Evolutionary conservation across 805 yeast species (phyloP).

Genomic region (Zygotorulaspora sp.): DNA sequence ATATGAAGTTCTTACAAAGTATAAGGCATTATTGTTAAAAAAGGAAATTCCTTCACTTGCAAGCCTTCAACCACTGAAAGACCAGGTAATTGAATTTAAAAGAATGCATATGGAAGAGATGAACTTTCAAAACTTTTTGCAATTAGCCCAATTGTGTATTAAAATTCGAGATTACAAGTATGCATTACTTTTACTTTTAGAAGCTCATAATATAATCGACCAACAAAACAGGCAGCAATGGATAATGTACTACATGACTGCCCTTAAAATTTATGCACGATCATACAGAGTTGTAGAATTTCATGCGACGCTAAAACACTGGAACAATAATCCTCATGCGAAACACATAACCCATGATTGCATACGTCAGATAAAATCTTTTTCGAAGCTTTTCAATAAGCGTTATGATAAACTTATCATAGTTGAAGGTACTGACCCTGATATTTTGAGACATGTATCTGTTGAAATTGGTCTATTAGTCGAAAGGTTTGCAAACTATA

Average conservation of each 20-base stretch:
- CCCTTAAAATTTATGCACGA: slow-evolving; percentile 19
- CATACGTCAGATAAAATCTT: slow-evolving; percentile 25
- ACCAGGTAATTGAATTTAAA: slow-evolving; percentile 18
- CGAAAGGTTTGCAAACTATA: slow-evolving; percentile 18
- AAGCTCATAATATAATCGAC: slow-evolving; percentile 12
- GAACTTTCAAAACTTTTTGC: slow-evolving; percentile 25
- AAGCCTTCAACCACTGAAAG: slow-evolving; percentile 5
- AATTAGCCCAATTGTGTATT: slow-evolving; percentile 19
- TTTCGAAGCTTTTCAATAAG: slow-evolving; percentile 18
- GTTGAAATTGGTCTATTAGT: slow-evolving; percentile 16
- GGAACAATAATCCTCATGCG: slow-evolving; percentile 25
- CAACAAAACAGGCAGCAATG: slow-evolving; percentile 17
- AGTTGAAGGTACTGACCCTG: slow-evolving; percentile 1
- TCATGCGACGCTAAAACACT: slow-evolving; percentile 18
- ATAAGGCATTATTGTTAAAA: slow-evolving; percentile 4
- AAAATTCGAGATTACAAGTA: slow-evolving; percentile 13
- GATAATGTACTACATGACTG: slow-evolving; percentile 24
- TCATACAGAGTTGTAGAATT: slow-evolving; percentile 15
- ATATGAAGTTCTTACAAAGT: slow-evolving; percentile 10
- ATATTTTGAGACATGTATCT: slow-evolving; percentile 9
- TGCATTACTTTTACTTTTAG: slow-evolving; percentile 9
- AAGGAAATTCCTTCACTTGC: slow-evolving; percentile 5
- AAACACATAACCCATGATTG: slow-evolving; percentile 17
- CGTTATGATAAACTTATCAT: slow-evolving; percentile 4
- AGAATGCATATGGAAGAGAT: slow-evolving; percentile 11